phyloP scores from a whole-genome alignment of 768 basidiomycete genomes.

The Tephrocybe sp. region DNA sequence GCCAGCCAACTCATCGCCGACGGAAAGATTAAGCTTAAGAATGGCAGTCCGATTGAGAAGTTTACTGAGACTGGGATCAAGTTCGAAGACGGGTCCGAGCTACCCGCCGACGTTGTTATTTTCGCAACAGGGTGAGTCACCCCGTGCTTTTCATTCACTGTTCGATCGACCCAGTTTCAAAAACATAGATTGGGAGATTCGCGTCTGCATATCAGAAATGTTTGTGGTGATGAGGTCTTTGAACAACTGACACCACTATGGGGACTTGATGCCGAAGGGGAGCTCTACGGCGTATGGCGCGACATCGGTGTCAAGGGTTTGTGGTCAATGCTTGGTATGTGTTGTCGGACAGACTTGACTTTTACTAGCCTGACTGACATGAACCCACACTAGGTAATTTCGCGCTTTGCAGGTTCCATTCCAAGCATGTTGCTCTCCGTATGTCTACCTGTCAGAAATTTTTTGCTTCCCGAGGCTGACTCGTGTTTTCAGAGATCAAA shows the following conservation, averaged over 20 bases:
- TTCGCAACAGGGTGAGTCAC: conserved; percentile 43
- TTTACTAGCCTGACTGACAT: not conserved
- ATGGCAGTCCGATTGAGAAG: conserved; percentile 40
- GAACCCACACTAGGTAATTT: conserved; percentile 40
- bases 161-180: not conserved
- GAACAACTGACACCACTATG: conserved; percentile 47
- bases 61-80: conserved; percentile 39
- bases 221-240: conserved; percentile 43
- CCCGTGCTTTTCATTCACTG: too few relatives aligned
- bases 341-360: not conserved
- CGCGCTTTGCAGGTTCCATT: conserved; percentile 55
- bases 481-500: conserved; percentile 13
- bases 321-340: conserved; percentile 58
- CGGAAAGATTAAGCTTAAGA: conserved; percentile 68
- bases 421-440: conserved; percentile 64
- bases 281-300: conserved; percentile 46
- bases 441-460: conserved; percentile 21
- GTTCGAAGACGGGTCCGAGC: conserved; percentile 43
- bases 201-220: conserved; percentile 29
- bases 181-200: conserved; percentile 41
- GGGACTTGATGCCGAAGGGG: conserved; percentile 64
- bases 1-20: conserved; percentile 55
- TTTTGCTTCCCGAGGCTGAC: not conserved
- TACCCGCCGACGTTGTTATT: conserved; percentile 46
- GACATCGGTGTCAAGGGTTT: conserved; percentile 47